Evolutionary conservation across 306 rosid species (phyloP).

Genomic region (Fagus crenata): DNA sequence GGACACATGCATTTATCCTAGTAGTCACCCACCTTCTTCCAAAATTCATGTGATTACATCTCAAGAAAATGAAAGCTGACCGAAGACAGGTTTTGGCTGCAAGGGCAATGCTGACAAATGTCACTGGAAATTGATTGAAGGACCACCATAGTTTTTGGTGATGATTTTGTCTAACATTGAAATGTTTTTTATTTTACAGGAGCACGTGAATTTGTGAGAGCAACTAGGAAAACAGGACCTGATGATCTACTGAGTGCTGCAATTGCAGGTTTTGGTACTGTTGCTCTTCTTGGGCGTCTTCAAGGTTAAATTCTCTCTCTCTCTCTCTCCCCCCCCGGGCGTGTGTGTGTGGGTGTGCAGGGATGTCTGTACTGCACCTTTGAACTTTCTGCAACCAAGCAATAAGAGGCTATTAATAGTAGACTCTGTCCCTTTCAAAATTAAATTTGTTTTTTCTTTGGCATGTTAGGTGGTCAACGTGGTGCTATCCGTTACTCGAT

Average conservation of each 20-base stretch:
- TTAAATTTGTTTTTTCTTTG: conserved; percentile 19
- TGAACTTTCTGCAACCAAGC: neutral
- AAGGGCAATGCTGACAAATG: neutral
- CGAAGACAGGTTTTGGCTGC: neutral
- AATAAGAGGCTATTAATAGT: neutral
- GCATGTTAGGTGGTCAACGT: conserved; percentile 64
- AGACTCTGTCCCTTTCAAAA: neutral
- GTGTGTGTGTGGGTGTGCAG: neutral
- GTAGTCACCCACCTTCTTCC: neutral
- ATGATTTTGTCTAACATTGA: neutral
- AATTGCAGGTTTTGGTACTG: conserved; percentile 79
- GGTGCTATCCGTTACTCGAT: conserved; percentile 75
- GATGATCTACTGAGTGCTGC: conserved; percentile 73
- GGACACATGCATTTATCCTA: neutral
- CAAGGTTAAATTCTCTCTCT: conserved; percentile 57
- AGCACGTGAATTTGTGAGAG: conserved; percentile 69
- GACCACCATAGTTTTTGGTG: neutral
- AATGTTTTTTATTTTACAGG: conserved; percentile 42
- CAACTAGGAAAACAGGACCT: conserved; percentile 68
- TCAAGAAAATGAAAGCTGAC: neutral
- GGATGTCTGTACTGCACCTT: neutral
- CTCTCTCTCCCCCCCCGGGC: neutral
- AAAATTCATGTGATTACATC: neutral
- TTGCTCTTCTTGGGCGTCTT: conserved; percentile 86
- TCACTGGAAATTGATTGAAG: neutral